A percentile compares a stretch with the other conserved stretches of the same genome.
Conservation (phyloP, 352 stramenopile species). For the Discostella stelligera region DNA sequence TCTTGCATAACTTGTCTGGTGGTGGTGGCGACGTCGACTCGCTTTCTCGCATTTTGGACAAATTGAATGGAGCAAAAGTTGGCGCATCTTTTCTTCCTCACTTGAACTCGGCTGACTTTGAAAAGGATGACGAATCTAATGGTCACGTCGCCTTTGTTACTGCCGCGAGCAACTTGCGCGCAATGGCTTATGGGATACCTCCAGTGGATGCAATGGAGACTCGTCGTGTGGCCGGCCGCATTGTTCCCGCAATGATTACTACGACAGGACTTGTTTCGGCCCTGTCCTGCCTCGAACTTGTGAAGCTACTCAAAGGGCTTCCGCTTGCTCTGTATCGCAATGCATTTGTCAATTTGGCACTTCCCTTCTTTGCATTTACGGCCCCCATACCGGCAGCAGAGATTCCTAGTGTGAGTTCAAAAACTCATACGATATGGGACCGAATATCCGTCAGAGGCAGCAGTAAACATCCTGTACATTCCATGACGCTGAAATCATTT, state of each 20-base stretch:
- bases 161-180: conserved; percentile 75
- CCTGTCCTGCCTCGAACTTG: conserved; percentile 77
- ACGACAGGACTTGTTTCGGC: conserved; percentile 79
- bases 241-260: conserved; percentile 82
- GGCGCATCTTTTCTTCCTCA: conserved; percentile 36
- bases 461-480: conserved; percentile 36
- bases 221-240: conserved; percentile 69
- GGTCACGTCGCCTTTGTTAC: conserved; percentile 79
- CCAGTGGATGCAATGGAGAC: conserved; percentile 78
- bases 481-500: conserved; percentile 58
- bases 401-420: conserved; percentile 51
- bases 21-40: conserved; percentile 22
- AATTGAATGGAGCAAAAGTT: conserved; percentile 47
- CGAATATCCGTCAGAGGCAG: conserved; percentile 60
- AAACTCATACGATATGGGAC: conserved; percentile 76
- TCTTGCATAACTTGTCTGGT: conserved; percentile 33
- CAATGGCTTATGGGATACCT: conserved; percentile 76
- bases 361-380: conserved; percentile 83
- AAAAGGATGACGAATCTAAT: conserved; percentile 82
- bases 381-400: conserved; percentile 68
- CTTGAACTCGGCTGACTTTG: conserved; percentile 67
- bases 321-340: conserved; percentile 68
- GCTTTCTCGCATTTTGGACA: conserved; percentile 22
- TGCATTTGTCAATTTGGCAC: conserved; percentile 80
- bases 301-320: conserved; percentile 67